Evolutionary conservation across 345 rosid genomes (phyloP).

Genomic region (Lepidium aucheri): DNA sequence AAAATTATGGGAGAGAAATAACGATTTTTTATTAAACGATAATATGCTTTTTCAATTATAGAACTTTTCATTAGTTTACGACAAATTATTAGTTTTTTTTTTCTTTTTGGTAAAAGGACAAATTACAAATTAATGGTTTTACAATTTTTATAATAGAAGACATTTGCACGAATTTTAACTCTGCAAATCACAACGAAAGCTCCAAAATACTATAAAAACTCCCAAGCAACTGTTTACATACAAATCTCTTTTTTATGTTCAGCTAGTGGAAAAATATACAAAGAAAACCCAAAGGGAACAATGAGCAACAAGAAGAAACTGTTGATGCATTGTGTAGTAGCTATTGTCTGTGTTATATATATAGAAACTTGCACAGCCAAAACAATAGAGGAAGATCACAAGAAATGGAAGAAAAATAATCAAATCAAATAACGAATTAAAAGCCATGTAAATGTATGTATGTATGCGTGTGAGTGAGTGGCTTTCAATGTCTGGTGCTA

Average conservation of each 20-base stretch:
- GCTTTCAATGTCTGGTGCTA: slow-evolving; percentile 47
- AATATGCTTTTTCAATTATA: not conserved
- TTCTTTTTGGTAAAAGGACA: too few relatives aligned
- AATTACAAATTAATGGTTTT: too few relatives aligned
- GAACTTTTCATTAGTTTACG: not conserved
- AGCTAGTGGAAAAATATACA: slow-evolving; percentile 23
- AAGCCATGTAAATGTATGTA: slow-evolving; percentile 22
- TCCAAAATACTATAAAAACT: not conserved
- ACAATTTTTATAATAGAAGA: too few relatives aligned
- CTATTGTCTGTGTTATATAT: slow-evolving; percentile 17
- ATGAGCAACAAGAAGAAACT: slow-evolving; percentile 14
- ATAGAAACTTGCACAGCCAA: slow-evolving; percentile 16
- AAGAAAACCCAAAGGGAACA: slow-evolving; percentile 4
- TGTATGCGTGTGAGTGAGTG: slow-evolving; percentile 18
- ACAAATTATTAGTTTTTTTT: too few relatives aligned
- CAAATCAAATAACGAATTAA: slow-evolving; percentile 11
- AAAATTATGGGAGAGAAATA: not conserved
- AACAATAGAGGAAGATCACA: slow-evolving; percentile 6
- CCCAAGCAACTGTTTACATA: slow-evolving; percentile 7
- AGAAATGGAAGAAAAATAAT: slow-evolving; percentile 21
- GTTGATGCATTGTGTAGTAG: slow-evolving; percentile 16
- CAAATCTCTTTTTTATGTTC: slow-evolving; percentile 20
- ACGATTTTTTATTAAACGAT: too few relatives aligned
- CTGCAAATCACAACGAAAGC: not conserved
- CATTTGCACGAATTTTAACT: not conserved